Evolutionary conservation across 352 stramenopile genomes (phyloP).

Genomic region (Phytophthora ohioensis): DNA sequence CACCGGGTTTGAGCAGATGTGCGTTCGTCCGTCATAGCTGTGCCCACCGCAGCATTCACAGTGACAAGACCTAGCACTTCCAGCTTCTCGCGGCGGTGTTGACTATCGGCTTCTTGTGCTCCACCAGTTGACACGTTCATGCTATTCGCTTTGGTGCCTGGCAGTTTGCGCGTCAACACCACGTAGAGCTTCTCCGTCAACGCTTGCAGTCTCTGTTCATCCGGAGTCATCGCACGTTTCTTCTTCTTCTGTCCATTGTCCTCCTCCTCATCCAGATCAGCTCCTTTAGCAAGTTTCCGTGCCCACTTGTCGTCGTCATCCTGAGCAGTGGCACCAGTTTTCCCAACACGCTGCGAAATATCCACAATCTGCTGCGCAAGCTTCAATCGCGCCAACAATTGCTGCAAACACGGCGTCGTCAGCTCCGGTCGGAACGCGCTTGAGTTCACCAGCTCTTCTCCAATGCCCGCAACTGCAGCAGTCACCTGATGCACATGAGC

Average conservation of each 20-base stretch:
- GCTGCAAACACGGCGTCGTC: slow-evolving; percentile 41
- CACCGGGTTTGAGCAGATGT: slow-evolving; percentile 84
- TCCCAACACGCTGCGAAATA: slow-evolving; percentile 52
- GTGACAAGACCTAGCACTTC: slow-evolving; percentile 66
- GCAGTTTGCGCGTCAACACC: slow-evolving; percentile 50
- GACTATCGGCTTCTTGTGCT: slow-evolving; percentile 33
- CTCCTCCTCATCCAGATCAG: slow-evolving; percentile 60
- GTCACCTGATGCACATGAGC: slow-evolving; percentile 40
- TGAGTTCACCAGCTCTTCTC: slow-evolving; percentile 8
- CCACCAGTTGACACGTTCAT: not conserved
- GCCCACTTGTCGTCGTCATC: slow-evolving; percentile 70
- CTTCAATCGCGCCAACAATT: slow-evolving; percentile 62
- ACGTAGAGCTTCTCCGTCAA: slow-evolving; percentile 79
- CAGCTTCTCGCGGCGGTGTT: slow-evolving; percentile 72
- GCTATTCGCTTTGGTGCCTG: slow-evolving; percentile 15
- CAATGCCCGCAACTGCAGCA: not conserved
- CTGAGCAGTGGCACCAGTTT: slow-evolving; percentile 20
- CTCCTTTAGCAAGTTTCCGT: slow-evolving; percentile 60
- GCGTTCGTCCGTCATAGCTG: slow-evolving; percentile 60
- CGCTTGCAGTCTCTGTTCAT: slow-evolving; percentile 77
- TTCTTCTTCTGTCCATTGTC: slow-evolving; percentile 52
- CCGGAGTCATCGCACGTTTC: slow-evolving; percentile 50
- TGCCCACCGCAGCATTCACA: slow-evolving; percentile 64
- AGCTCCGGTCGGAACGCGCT: slow-evolving; percentile 41
- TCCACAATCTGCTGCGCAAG: slow-evolving; percentile 66